Percentiles rank a stretch among this genome's conserved stretches.
phyloP scores from a whole-genome alignment of 805 yeast genomes.

The Zygosaccharomyces gambellarensis region DNA sequence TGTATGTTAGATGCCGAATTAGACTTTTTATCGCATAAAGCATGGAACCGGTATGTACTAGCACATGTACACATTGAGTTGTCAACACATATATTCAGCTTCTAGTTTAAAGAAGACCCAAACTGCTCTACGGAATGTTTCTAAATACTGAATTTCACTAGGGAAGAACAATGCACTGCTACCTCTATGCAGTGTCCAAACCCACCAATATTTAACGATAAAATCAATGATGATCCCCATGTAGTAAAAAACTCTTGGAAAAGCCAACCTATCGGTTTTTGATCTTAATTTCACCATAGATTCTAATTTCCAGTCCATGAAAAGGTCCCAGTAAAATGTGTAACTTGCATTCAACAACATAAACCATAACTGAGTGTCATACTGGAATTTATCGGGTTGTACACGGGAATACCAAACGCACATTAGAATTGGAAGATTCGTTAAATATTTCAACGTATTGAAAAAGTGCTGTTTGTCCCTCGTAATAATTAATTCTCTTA shows the following conservation, averaged over 20 bases:
- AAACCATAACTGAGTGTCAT: conserved; percentile 33
- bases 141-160: conserved; percentile 58
- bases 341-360: conserved; percentile 66
- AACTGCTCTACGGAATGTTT: conserved; percentile 75
- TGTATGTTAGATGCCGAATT: background rate
- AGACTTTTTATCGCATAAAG: too few relatives aligned
- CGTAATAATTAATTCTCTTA: conserved; percentile 51
- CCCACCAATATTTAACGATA: conserved; percentile 70
- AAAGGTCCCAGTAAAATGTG: conserved; percentile 84
- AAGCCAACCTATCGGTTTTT: conserved; percentile 9
- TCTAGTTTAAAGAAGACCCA: conserved; percentile 89
- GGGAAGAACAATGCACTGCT: conserved; percentile 49
- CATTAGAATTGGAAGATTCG: conserved; percentile 52
- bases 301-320: conserved; percentile 80
- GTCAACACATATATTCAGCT: conserved; percentile 47
- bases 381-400: conserved; percentile 13
- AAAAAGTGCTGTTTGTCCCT: conserved; percentile 51
- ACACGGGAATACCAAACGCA: conserved; percentile 29
- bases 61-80: background rate
- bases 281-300: conserved; percentile 36
- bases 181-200: conserved; percentile 39
- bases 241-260: conserved; percentile 42
- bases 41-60: background rate
- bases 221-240: conserved; percentile 58
- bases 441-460: conserved; percentile 71